Conservation (phyloP, 768 basidiomycete genomes). For the Punctularia strigosozonata region DNA sequence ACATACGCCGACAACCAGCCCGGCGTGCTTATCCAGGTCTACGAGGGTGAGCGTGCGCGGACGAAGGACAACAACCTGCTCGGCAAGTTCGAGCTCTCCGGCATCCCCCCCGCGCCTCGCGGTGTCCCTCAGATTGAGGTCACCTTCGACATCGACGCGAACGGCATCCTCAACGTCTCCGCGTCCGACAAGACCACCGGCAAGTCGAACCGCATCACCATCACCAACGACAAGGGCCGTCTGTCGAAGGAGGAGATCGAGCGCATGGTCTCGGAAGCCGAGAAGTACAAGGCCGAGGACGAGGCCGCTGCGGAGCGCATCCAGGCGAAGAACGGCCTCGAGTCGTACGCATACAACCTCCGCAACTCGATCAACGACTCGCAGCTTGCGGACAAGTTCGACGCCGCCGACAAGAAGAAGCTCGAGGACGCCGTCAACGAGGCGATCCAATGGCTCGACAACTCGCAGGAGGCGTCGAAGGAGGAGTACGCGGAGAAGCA, state of each 20-base stretch:
- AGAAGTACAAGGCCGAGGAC: slow-evolving; percentile 87
- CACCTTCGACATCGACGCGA: slow-evolving; percentile 96
- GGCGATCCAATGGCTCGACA: slow-evolving; percentile 76
- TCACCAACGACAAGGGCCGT: slow-evolving; percentile 95
- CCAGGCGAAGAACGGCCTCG: slow-evolving; percentile 80
- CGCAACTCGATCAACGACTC: slow-evolving; percentile 82
- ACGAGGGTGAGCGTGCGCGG: slow-evolving; percentile 95
- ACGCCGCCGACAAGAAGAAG: slow-evolving; percentile 74
- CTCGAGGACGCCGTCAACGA: slow-evolving; percentile 76
- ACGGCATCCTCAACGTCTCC: slow-evolving; percentile 92
- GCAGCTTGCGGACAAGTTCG: slow-evolving; percentile 81
- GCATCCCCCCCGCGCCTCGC: slow-evolving; percentile 93
- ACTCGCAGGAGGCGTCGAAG: slow-evolving; percentile 81
- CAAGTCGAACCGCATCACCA: slow-evolving; percentile 89
- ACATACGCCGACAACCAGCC: slow-evolving; percentile 99
- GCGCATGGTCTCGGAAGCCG: slow-evolving; percentile 92
- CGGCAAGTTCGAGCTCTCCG: slow-evolving; percentile 96
- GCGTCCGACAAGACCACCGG: slow-evolving; percentile 95
- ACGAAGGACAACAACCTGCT: slow-evolving; percentile 98
- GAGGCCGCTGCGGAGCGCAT: slow-evolving; percentile 80
- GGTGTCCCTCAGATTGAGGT: slow-evolving; percentile 98
- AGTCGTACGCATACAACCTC: slow-evolving; percentile 93
- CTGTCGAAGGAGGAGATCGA: slow-evolving; percentile 97
- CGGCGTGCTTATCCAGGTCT: slow-evolving; percentile 96
- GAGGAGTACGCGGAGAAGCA: slow-evolving; percentile 90